These are phyloP conservation scores for Magnusiomyces fungicola DNA, from an alignment of 1,139 yeast genomes.

Conservation along the genomic window DNA sequence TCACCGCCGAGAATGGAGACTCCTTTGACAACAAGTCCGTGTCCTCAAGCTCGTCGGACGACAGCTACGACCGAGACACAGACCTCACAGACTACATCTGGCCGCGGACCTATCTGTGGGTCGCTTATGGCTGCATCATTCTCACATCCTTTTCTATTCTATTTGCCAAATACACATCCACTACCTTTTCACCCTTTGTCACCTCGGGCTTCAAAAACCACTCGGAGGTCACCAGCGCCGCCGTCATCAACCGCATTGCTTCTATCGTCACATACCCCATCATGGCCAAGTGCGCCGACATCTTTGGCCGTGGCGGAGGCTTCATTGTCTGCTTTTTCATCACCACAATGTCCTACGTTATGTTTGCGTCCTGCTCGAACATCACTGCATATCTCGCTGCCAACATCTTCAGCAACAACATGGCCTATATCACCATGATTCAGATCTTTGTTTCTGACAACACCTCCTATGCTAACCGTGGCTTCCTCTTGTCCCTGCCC, in stretches of 20 bases:
- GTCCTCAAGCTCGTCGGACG: no score
- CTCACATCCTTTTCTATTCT: conserved; percentile 37
- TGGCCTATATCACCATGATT: conserved; percentile 34
- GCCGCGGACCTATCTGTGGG: conserved; percentile 21
- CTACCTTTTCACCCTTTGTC: conserved; percentile 36
- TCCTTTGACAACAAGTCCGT: no score
- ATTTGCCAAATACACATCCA: conserved; percentile 36
- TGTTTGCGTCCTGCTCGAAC: conserved; percentile 31
- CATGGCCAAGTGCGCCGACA: conserved; percentile 37
- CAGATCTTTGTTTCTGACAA: conserved; percentile 38
- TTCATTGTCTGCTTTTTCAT: conserved; percentile 30
- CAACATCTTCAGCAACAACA: no score
- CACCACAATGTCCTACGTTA: conserved; percentile 30
- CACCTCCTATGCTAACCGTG: conserved; percentile 35
- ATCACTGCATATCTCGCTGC: conserved; percentile 31
- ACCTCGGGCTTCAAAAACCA: conserved; percentile 36
- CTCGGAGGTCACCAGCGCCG: conserved; percentile 36
- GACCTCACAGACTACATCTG: no score
- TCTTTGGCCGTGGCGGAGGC: conserved; percentile 38
- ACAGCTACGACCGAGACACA: no score
- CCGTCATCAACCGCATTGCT: conserved; percentile 37
- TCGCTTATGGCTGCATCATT: conserved; percentile 30
- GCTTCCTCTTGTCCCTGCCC: conserved; percentile 23
- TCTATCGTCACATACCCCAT: conserved; percentile 37
- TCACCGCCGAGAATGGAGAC: no score